phyloP scores from a whole-genome alignment of 2,329 filamentous ascomycete genomes.

The Chaetomium globosum region DNA sequence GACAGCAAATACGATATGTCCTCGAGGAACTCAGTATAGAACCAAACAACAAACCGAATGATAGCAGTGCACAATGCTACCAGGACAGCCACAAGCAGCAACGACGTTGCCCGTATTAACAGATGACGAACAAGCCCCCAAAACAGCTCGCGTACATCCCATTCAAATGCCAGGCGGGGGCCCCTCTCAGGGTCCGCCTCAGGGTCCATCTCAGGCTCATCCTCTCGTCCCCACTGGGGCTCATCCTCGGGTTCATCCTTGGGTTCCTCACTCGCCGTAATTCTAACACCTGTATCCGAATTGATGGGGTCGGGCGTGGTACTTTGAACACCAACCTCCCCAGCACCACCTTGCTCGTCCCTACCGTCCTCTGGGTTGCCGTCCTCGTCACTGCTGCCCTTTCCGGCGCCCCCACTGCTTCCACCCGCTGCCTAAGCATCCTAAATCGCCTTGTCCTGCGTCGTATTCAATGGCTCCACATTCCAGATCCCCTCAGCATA shows the following conservation, averaged over 20 bases:
- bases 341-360: neutral
- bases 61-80: neutral
- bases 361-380: too few relatives aligned
- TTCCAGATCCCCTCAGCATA: slow-evolving; percentile 99
- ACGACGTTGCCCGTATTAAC: neutral
- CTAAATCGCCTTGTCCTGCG: slow-evolving; percentile 6
- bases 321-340: neutral
- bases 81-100: neutral
- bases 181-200: too few relatives aligned
- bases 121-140: too few relatives aligned
- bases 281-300: neutral
- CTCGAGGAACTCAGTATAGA: neutral
- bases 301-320: neutral
- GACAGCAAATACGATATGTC: neutral
- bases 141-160: neutral
- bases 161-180: neutral
- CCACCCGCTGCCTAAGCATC: neutral
- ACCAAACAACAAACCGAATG: neutral
- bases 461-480: slow-evolving; percentile 71
- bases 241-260: neutral
- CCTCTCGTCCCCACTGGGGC: too few relatives aligned
- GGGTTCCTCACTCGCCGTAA: neutral
- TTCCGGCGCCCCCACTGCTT: neutral
- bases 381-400: neutral
- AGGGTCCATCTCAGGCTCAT: too few relatives aligned